Base-by-base conservation (phyloP, 2,329 filamentous ascomycete species). In the Cladosporium sphaerospermum region DNA sequence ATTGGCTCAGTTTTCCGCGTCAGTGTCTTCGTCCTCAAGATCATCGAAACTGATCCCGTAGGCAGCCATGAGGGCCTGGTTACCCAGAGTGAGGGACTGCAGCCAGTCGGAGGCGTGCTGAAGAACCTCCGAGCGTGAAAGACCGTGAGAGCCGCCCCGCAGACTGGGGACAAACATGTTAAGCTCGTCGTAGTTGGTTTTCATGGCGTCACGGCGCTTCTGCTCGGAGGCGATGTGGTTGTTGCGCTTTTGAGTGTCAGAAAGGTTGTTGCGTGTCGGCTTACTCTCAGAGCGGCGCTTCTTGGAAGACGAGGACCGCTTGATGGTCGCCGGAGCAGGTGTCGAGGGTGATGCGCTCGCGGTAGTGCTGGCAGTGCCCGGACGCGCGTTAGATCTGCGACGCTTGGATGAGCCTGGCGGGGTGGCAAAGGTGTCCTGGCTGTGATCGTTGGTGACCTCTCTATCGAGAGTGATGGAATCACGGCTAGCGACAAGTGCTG, bases 181-280 rank as follows among this genome's bases (percentile, higher is more conserved):
- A n/a, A 95, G 72, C 54, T 92, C 86, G 41, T 90, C 86, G 61
- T 92, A 95, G 0, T 88, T 88, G 59, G 87, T 80, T 64, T 89
- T 86, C 63, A 92, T 92, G 44, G 90, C 75, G 23, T 88, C 89
- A 45, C 89, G 79, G 33, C 90, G 80, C 69, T 93, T 95, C 71
- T 95, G 88, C 66, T 95, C 89, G 49, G 89, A 93, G 49, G 84
- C 78, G 59, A 95, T 93, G 65, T 95, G 89, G 61, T 96, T 95
- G 63, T 84, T 85, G 43, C 88, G 78, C 70, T 92, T 93, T 69
- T 93, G 86, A 56, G 86, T 84, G 60, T 92, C 87, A 0, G 83
- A 81, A 3, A 93, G 67, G 58, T 85, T 85, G 62, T 85, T 57
- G 31, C 59, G 57, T 9, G 37, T 41, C 8, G 36, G 13, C 32